Conservation (phyloP, 148 eudicot genomes). For the Dysphania ambrosioides region DNA sequence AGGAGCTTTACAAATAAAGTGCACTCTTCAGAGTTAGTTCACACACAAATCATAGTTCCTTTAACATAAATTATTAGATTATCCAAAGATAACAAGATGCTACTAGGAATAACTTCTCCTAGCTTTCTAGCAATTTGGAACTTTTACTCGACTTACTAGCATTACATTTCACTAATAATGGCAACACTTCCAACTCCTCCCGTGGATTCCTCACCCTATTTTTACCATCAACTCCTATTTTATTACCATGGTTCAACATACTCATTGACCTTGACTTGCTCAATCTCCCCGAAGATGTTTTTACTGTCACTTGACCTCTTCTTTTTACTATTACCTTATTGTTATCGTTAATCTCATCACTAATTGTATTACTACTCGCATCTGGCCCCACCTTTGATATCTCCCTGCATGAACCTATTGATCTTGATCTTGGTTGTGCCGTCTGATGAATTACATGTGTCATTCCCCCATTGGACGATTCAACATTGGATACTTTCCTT, state of each 20-base stretch:
- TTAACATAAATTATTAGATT: no score
- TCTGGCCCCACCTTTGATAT: constrained; percentile 23
- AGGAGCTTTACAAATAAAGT: neutral
- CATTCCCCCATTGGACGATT: neutral
- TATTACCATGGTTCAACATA: constrained; percentile 40
- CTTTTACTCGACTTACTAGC: neutral
- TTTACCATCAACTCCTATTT: constrained; percentile 11
- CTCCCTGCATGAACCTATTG: constrained; percentile 51
- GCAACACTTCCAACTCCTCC: constrained; percentile 40
- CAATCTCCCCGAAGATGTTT: constrained; percentile 38
- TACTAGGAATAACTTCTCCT: no score
- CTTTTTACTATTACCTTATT: constrained; percentile 11
- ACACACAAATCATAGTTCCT: neutral
- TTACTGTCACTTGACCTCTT: constrained; percentile 43
- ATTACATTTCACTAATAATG: constrained; percentile 34
- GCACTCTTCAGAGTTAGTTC: neutral
- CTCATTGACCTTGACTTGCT: constrained; percentile 81
- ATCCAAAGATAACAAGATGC: neutral
- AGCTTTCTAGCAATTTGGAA: neutral
- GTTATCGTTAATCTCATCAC: neutral
- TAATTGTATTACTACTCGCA: constrained; percentile 13
- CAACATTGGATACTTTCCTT: constrained; percentile 47
- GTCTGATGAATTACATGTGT: constrained; percentile 27
- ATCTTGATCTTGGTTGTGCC: constrained; percentile 64
- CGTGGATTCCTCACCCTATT: constrained; percentile 5